Base-by-base conservation (phyloP, 139 green algal species). In the Pleodorina starrii region DNA sequence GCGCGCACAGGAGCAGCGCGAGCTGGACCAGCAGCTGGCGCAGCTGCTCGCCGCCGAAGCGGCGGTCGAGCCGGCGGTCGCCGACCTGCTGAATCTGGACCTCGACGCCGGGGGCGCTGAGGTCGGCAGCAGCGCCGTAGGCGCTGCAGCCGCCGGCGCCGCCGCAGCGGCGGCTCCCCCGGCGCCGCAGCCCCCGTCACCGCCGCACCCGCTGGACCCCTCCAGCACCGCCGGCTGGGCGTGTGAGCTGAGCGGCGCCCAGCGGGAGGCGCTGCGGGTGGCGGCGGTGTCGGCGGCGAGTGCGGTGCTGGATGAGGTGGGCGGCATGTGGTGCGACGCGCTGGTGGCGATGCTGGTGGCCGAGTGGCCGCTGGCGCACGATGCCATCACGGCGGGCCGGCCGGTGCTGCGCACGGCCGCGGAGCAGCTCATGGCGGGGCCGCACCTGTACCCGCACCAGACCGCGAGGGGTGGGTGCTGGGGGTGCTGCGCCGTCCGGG, bases 301-400 rank as follows among this genome's bases (percentile, higher is more conserved):
- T 2, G 87, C 74, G 25, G 90, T 97, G 59, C 66, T 85, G 40
- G 42, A 86, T 36, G 90, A 96, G 77, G 48, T 96, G 72, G 32
- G 73, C 12, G 92, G 95, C 50, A 93, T 95, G 88, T 98, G 96
- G 96, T 91, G 89, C 60, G 96, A 98, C 50, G 96, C 95, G 46
- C 90, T 98, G 54, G 81, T 94, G 25, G 82, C 90, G 2, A 90
- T 98, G 81, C 54, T 97, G 36, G 85, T 79, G 16, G 21, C 88
- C n/a, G 94, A 96, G 90, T 98, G 96, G 96, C 68, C 68, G 1
- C 42, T 38, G 17, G 84, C 90, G 16, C 54, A 93, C 16, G 85
- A 92, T 35, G 89, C n/a, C n/a, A n/a, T n/a, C n/a, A n/a, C 63
- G 38, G 68, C 71, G 2, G 54, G n/a, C 75, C 44, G 89, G 71